Evolutionary conservation across 1,284 basidiomycete species (phyloP).

Genomic region (Ceratobasidium papillatum): DNA sequence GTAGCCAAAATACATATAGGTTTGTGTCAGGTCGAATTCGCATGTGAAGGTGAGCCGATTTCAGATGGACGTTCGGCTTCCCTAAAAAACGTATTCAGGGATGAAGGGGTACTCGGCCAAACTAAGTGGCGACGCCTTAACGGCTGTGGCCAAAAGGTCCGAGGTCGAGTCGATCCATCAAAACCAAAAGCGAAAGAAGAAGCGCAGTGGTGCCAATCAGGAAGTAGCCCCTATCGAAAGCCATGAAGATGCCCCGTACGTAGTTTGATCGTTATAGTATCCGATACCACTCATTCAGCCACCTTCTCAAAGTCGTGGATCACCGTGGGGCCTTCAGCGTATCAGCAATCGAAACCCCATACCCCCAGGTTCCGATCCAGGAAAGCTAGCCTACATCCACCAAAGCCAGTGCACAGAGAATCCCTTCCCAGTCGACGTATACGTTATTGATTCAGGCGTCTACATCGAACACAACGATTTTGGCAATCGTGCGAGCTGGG

Average conservation of each 20-base stretch:
- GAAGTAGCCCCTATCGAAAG: not conserved
- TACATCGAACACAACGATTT: constrained; percentile 67
- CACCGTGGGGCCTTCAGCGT: constrained; percentile 15
- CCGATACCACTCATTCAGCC: no score
- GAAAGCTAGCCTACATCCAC: not conserved
- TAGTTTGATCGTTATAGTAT: not conserved
- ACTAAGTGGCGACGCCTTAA: not conserved
- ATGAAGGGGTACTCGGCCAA: not conserved
- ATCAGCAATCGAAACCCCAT: not conserved
- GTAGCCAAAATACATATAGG: not conserved
- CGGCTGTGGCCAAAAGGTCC: not conserved
- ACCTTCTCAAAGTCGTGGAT: not conserved
- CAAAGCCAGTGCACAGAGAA: constrained; percentile 54
- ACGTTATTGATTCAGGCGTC: constrained; percentile 59
- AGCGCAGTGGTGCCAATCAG: not conserved
- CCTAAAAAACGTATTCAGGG: not conserved
- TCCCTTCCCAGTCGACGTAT: constrained; percentile 57
- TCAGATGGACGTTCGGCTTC: not conserved
- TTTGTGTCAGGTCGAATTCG: not conserved
- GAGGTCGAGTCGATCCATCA: not conserved
- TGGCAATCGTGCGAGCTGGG: constrained; percentile 63
- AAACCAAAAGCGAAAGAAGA: not conserved
- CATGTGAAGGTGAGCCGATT: not conserved
- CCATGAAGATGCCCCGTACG: not conserved
- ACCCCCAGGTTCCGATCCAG: not conserved